Evolutionary conservation across 2,329 filamentous ascomycete species (phyloP).

Genomic region (Fusarium clavum): DNA sequence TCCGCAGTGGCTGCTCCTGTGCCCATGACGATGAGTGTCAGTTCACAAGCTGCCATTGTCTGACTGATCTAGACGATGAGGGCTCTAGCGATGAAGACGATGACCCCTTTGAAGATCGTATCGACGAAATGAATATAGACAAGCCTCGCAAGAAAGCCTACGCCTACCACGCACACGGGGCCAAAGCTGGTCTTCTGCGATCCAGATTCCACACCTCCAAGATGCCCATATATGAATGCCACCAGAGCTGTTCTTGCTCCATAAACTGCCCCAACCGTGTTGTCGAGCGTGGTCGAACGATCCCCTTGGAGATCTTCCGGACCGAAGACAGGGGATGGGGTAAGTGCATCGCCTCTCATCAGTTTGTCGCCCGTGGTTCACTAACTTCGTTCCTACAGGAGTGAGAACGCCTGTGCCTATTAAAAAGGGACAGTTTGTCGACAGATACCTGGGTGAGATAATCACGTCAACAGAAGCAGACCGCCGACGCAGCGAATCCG

Average conservation of each 20-base stretch:
- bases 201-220: constrained; percentile 64
- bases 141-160: constrained; percentile 57
- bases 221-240: constrained; percentile 83
- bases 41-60: constrained; percentile 74
- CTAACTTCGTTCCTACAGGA: constrained; percentile 53
- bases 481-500: constrained; percentile 68
- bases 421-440: constrained; percentile 80
- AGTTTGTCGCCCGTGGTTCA: not conserved
- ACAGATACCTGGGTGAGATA: constrained; percentile 80
- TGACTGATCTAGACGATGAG: constrained; percentile 69
- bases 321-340: constrained; percentile 82
- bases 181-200: constrained; percentile 64
- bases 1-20: constrained; percentile 78
- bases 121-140: constrained; percentile 28
- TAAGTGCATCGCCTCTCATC: constrained; percentile 48
- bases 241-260: constrained; percentile 75
- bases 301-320: constrained; percentile 81
- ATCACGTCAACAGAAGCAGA: constrained; percentile 74
- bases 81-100: constrained; percentile 61
- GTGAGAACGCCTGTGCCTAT: constrained; percentile 74
- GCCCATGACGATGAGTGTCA: constrained; percentile 71
- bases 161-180: constrained; percentile 71
- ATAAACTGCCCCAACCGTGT: constrained; percentile 77
- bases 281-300: constrained; percentile 77
- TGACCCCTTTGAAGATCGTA: constrained; percentile 44